phyloP scores from a whole-genome alignment of 805 yeast genomes.

The Metschnikowia lochheadii region DNA sequence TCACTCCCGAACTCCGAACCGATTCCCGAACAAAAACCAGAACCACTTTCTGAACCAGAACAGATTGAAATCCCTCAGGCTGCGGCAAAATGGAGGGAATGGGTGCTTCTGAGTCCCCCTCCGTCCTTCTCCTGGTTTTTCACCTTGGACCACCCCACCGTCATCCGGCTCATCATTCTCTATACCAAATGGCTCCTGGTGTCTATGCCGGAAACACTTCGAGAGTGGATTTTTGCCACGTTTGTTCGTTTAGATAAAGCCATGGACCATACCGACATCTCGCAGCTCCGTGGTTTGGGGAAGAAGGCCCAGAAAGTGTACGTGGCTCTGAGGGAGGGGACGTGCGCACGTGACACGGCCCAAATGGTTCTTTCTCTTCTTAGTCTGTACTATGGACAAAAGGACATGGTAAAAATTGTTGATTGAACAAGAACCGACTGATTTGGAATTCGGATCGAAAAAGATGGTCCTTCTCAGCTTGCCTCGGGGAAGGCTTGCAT shows the following conservation, averaged over 20 bases:
- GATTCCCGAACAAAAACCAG: too few species aligned
- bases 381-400: slow-evolving; percentile 33
- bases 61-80: slow-evolving; percentile 7
- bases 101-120: slow-evolving; percentile 21
- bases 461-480: too few species aligned
- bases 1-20: too few species aligned
- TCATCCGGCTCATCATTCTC: slow-evolving; percentile 32
- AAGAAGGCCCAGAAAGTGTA: slow-evolving; percentile 33
- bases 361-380: slow-evolving; percentile 29
- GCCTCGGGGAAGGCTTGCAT: too few species aligned
- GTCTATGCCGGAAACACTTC: slow-evolving; percentile 22
- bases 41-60: too few species aligned
- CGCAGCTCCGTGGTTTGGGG: slow-evolving; percentile 35
- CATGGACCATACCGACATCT: slow-evolving; percentile 30
- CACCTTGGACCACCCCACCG: slow-evolving; percentile 29
- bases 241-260: slow-evolving; percentile 34
- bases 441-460: background rate
- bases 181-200: slow-evolving; percentile 37
- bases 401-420: slow-evolving; percentile 20
- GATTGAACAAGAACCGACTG: background rate
- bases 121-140: slow-evolving; percentile 28
- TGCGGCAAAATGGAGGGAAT: slow-evolving; percentile 30
- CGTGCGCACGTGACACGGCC: slow-evolving; percentile 10
- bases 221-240: slow-evolving; percentile 35
- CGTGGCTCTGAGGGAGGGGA: background rate